These are phyloP conservation scores for Zopfia rhizophila DNA, from an alignment of 2,329 filamentous ascomycete species.

Conservation along the genomic window DNA sequence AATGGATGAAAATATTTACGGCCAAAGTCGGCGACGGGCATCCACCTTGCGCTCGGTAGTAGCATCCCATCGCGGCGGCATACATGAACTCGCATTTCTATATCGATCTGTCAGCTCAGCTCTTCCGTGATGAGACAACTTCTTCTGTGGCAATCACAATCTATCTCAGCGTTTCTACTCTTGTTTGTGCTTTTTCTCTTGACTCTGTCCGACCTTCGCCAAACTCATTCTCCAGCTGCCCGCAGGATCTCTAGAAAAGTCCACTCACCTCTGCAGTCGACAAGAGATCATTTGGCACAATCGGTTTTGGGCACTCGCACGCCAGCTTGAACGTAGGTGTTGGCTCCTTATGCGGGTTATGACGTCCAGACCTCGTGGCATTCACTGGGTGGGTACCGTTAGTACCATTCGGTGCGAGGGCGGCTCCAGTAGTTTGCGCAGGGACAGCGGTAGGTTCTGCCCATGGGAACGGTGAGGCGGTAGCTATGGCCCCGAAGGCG, in stretches of 20 bases:
- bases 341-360: constrained; percentile 37
- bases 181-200: too few species aligned
- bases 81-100: constrained; percentile 35
- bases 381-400: not conserved
- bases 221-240: too few species aligned
- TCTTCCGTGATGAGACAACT: too few species aligned
- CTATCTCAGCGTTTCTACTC: too few species aligned
- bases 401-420: constrained; percentile 11
- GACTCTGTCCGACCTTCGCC: too few species aligned
- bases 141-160: too few species aligned
- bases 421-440: constrained; percentile 8
- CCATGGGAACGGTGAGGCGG: constrained; percentile 31
- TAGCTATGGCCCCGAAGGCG: constrained; percentile 24
- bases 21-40: constrained; percentile 28
- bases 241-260: too few species aligned
- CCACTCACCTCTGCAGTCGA: constrained; percentile 34
- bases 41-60: constrained; percentile 26
- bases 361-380: constrained; percentile 13
- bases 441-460: too few species aligned
- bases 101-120: not conserved
- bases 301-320: constrained; percentile 37
- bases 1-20: constrained; percentile 18
- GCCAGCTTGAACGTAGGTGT: constrained; percentile 37
- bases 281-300: constrained; percentile 38
- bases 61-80: constrained; percentile 26